These are phyloP conservation scores for Cercophora sp. DNA, from an alignment of 495 filamentous ascomycete species.

Conservation along the genomic window DNA sequence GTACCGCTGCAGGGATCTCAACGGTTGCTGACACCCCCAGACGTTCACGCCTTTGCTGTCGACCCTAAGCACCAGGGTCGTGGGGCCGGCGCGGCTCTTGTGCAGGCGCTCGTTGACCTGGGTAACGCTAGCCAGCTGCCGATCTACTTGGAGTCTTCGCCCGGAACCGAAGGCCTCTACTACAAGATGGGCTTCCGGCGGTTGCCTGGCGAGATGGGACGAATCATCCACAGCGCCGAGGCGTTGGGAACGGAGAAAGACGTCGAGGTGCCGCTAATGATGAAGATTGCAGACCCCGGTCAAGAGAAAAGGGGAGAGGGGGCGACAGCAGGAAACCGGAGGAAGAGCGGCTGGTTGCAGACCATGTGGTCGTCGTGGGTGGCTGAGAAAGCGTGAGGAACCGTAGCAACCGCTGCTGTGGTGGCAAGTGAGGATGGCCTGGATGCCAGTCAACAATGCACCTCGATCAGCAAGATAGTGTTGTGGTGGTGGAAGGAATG, in stretches of 20 bases:
- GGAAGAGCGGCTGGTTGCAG: too few relatives aligned
- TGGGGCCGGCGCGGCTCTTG: conserved; percentile 37
- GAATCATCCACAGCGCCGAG: conserved; percentile 19
- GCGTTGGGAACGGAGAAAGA: conserved; percentile 18
- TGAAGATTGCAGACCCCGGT: conserved; percentile 2
- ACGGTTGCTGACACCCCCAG: too few relatives aligned
- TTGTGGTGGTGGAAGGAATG: too few relatives aligned
- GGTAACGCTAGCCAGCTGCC: conserved; percentile 35
- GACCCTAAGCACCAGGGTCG: conserved; percentile 35
- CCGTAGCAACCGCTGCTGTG: too few relatives aligned
- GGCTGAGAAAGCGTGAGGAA: too few relatives aligned
- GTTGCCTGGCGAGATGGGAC: conserved; percentile 14
- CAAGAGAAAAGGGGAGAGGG: too few relatives aligned
- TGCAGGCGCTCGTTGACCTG: conserved; percentile 38
- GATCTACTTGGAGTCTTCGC: conserved; percentile 30
- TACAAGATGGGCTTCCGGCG: conserved; percentile 23
- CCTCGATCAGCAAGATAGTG: too few relatives aligned
- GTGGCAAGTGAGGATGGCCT: too few relatives aligned
- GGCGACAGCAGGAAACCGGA: too few relatives aligned
- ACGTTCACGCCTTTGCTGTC: conserved; percentile 29
- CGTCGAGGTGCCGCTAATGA: conserved; percentile 27
- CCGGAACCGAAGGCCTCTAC: conserved; percentile 26
- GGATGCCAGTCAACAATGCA: too few relatives aligned
- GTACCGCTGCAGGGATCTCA: too few relatives aligned
- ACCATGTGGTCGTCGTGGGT: too few relatives aligned